Evolutionary conservation across 108 stramenopile species (phyloP).

Genomic region (Chaetoceros tenuissimus): DNA sequence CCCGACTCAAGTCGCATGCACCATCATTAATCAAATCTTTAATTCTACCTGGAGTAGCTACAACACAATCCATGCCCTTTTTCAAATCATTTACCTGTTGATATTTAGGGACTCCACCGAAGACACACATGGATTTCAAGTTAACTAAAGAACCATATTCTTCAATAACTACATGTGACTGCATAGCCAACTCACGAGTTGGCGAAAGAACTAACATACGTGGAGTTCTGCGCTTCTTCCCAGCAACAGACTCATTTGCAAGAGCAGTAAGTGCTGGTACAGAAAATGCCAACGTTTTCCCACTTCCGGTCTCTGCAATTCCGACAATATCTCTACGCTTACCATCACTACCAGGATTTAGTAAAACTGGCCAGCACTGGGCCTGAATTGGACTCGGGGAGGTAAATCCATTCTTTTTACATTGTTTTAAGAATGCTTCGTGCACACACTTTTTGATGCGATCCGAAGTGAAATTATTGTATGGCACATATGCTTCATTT

Average conservation of each 20-base stretch:
- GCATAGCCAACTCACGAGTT: constrained; percentile 98
- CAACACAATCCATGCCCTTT: constrained; percentile 79
- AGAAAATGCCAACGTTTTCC: constrained; percentile 95
- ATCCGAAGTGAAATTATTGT: constrained; percentile 44
- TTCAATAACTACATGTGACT: constrained; percentile 85
- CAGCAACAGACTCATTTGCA: constrained; percentile 15
- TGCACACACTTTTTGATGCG: constrained; percentile 39
- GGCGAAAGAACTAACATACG: constrained; percentile 94
- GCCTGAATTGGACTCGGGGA: constrained; percentile 95
- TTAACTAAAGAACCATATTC: constrained; percentile 78
- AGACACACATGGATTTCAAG: constrained; percentile 76
- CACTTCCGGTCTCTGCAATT: constrained; percentile 96
- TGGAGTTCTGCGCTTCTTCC: constrained; percentile 38
- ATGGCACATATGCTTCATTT: constrained; percentile 47
- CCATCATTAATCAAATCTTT: constrained; percentile 91
- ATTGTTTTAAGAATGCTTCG: constrained; percentile 49
- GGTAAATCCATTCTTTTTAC: constrained; percentile 73
- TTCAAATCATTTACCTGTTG: constrained; percentile 68
- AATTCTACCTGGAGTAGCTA: constrained; percentile 95
- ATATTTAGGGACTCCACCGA: constrained; percentile 95
- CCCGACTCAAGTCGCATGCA: constrained; percentile 58
- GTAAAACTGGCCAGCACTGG: constrained; percentile 89
- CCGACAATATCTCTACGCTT: constrained; percentile 79
- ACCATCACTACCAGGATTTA: constrained; percentile 9
- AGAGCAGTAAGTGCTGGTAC: constrained; percentile 85